Evolutionary conservation across 805 yeast genomes (phyloP).

Genomic region (Cyberlindnera maclurae): DNA sequence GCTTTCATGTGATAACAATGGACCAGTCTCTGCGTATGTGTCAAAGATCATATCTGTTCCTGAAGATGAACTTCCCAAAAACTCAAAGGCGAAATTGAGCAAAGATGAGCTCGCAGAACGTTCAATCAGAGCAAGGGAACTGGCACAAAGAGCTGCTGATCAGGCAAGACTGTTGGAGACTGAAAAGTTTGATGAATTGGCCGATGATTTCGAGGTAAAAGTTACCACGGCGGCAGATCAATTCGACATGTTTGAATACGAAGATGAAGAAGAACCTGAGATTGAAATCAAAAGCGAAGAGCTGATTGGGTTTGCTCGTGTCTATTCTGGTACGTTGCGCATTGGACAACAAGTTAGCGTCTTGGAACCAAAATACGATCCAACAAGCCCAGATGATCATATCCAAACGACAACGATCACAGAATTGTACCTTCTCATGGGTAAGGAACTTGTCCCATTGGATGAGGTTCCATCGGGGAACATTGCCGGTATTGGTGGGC

Average conservation of each 20-base stretch:
- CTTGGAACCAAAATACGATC: constrained; percentile 84
- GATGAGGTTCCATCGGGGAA: constrained; percentile 88
- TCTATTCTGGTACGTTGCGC: constrained; percentile 76
- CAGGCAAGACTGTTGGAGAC: constrained; percentile 28
- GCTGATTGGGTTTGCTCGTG: constrained; percentile 80
- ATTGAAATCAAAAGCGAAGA: constrained; percentile 46
- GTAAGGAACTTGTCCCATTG: constrained; percentile 75
- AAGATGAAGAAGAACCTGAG: constrained; percentile 39
- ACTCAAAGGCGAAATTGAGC: constrained; percentile 32
- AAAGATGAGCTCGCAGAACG: constrained; percentile 57
- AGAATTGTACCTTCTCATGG: constrained; percentile 81
- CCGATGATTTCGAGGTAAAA: constrained; percentile 23
- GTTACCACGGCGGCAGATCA: constrained; percentile 24
- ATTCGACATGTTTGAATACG: constrained; percentile 38
- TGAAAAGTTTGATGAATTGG: constrained; percentile 16
- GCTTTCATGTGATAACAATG: constrained; percentile 56
- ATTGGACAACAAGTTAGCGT: constrained; percentile 72
- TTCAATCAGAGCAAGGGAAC: constrained; percentile 55
- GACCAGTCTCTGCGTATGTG: constrained; percentile 69
- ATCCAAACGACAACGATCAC: constrained; percentile 52
- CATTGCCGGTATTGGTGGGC: constrained; percentile 89
- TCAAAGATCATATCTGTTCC: constrained; percentile 89
- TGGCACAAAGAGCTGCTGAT: constrained; percentile 65
- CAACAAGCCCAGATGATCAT: constrained; percentile 49
- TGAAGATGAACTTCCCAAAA: constrained; percentile 67